Conservation (phyloP, 768 basidiomycete genomes). For the Lactarius psammicola region DNA sequence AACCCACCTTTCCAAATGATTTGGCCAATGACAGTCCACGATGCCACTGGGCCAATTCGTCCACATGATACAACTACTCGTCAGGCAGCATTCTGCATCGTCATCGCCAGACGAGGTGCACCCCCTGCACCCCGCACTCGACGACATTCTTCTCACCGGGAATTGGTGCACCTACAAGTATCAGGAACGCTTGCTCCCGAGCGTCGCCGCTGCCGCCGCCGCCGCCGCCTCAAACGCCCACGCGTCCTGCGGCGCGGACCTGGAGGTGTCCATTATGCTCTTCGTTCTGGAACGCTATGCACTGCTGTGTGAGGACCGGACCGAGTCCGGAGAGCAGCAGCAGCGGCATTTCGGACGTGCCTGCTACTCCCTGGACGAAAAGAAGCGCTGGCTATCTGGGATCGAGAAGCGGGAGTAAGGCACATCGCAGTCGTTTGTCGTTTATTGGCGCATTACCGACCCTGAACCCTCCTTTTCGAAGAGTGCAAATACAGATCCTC, state of each 20-base stretch:
- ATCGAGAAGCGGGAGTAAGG: conserved; percentile 45
- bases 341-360: background rate
- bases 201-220: conserved; percentile 12
- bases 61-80: conserved; percentile 55
- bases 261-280: conserved; percentile 33
- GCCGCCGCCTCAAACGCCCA: background rate
- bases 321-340: conserved; percentile 3
- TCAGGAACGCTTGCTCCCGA: conserved; percentile 46
- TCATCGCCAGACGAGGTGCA: conserved; percentile 39
- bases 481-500: conserved; percentile 74
- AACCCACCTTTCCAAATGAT: background rate
- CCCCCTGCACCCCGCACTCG: conserved; percentile 57
- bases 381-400: conserved; percentile 40
- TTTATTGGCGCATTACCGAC: background rate
- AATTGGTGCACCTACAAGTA: conserved; percentile 73
- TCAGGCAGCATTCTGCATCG: conserved; percentile 36
- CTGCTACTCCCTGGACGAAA: conserved; percentile 27
- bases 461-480: conserved; percentile 32
- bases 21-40: conserved; percentile 50
- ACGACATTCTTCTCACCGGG: conserved; percentile 67
- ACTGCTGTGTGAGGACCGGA: conserved; percentile 24
- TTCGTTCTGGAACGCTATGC: conserved; percentile 19
- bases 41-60: conserved; percentile 63
- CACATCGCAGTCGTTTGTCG: background rate
- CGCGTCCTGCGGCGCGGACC: conserved; percentile 25